Evolutionary conservation across 768 basidiomycete genomes (phyloP), one percentile per base, ranked within the genome.

Genomic region (Russula ochroleuca): DNA sequence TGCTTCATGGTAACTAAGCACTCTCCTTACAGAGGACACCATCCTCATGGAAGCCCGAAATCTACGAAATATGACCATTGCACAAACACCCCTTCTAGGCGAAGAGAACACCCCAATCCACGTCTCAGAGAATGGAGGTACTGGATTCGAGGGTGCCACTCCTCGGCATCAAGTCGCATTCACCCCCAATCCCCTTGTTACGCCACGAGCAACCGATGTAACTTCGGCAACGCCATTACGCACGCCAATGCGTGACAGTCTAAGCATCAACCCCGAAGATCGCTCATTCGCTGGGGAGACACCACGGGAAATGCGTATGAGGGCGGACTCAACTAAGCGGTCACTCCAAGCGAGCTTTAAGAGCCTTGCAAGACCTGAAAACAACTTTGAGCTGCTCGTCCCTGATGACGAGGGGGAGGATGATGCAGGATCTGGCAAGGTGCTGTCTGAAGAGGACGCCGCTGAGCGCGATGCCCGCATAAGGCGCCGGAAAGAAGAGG

Each of bases 21-120:
- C 14, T 45, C 52, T 52, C 45, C 61, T n/a, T 69, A n/a, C 52
- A 98, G 96, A 93, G 78, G 97, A 99, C 73, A 95, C 86, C 70
- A 85, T 99, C 47, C 81, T 98, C 82, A 83, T 90, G 64, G 97
- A 99, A 74, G 97, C 96, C 10, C 84, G 95, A 38, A 98, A 98
- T 76, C 76, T 98, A 25, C 89, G 96, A 23, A 96, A 94, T 70
- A 91, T 99, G 93, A 87, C 86, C 13, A 87, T 88, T 48, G 82
- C 83, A 4, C 95, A 98, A 76, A 99, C 97, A 0, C 97, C 97
- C 17, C 79, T 99, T 2, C 82, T 98, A 14, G 97, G 97, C 4
- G 93, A 98, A 54, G 96, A 98, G 76, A 99, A 99, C 74, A 98
- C 97, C 0, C 97, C 95, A 14, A 74, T 98, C 53, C 96, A 95